These are phyloP conservation scores for Oryza glaberrima DNA, from an alignment of 176 grass and related monocot genomes.

Conservation along the genomic window DNA sequence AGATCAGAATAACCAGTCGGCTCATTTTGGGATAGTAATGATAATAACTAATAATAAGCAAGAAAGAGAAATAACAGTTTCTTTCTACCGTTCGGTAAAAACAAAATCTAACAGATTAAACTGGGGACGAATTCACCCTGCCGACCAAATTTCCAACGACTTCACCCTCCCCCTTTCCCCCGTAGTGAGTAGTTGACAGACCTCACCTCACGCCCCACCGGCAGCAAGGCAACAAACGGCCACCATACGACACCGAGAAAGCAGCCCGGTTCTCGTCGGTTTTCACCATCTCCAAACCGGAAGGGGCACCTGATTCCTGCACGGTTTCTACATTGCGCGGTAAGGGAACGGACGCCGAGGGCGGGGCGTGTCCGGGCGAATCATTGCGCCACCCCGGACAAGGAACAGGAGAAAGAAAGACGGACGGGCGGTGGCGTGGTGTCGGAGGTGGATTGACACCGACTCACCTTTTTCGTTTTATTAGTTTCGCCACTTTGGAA, in stretches of 20 bases:
- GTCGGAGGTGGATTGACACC: background rate
- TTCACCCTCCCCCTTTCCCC: too few relatives aligned
- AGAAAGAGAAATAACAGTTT: background rate
- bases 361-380: background rate
- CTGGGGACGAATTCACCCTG: slow-evolving; percentile 1
- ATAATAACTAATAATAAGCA: background rate
- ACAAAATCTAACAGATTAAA: background rate
- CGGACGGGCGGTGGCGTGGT: slow-evolving; percentile 7
- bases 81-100: background rate
- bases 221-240: background rate
- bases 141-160: slow-evolving; percentile 19
- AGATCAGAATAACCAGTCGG: background rate
- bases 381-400: slow-evolving; percentile 1
- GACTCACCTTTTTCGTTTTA: background rate
- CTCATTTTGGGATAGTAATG: background rate
- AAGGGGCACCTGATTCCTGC: background rate
- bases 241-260: slow-evolving; percentile 8
- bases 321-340: background rate
- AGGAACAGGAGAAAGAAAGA: background rate
- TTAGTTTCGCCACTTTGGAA: background rate
- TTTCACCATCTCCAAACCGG: background rate
- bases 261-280: background rate
- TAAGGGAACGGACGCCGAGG: background rate
- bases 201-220: background rate
- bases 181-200: background rate